A percentile compares a stretch with the other conserved stretches of the same genome.
Conservation (phyloP, 2,329 filamentous ascomycete species). For the Gaeumannomyces sp. region DNA sequence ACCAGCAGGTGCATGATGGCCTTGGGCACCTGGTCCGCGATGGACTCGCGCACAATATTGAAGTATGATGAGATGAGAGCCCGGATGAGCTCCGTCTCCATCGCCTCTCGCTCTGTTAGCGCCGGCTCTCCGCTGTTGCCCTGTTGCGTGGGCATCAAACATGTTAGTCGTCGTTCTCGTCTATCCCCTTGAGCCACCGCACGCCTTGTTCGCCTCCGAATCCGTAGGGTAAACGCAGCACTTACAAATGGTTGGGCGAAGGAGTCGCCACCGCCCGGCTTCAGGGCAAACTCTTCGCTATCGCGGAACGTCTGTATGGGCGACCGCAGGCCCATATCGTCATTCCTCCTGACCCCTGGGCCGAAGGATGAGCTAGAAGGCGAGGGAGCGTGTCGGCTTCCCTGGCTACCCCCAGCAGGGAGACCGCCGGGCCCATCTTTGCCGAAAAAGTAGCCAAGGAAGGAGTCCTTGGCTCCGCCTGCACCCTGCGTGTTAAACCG, state of each 20-base stretch:
- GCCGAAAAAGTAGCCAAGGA: constrained; percentile 97
- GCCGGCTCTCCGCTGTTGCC: constrained; percentile 67
- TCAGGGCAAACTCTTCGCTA: constrained; percentile 9
- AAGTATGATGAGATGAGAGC: constrained; percentile 97
- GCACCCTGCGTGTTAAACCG: constrained; percentile 53
- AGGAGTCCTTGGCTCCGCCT: constrained; percentile 74
- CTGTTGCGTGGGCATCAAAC: constrained; percentile 25
- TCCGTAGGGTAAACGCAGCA: constrained; percentile 16
- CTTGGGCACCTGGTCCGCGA: constrained; percentile 96
- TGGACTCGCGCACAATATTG: constrained; percentile 97
- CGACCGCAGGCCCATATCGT: constrained; percentile 51
- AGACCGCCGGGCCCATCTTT: constrained; percentile 66
- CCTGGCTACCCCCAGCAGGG: constrained; percentile 33
- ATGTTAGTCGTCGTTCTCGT: background rate
- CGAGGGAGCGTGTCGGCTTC: constrained; percentile 68
- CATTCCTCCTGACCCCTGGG: constrained; percentile 71
- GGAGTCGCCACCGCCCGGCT: constrained; percentile 28
- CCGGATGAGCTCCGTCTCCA: constrained; percentile 96
- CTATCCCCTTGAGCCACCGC: too few species aligned
- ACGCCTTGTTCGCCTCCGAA: background rate
- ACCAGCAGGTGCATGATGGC: constrained; percentile 98
- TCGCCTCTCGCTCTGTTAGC: constrained; percentile 88
- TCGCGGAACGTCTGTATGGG: constrained; percentile 29
- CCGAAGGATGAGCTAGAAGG: constrained; percentile 74
- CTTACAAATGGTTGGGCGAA: constrained; percentile 56